phyloP scores from a whole-genome alignment of 805 yeast genomes.

The Saturnispora serradocipensis region DNA sequence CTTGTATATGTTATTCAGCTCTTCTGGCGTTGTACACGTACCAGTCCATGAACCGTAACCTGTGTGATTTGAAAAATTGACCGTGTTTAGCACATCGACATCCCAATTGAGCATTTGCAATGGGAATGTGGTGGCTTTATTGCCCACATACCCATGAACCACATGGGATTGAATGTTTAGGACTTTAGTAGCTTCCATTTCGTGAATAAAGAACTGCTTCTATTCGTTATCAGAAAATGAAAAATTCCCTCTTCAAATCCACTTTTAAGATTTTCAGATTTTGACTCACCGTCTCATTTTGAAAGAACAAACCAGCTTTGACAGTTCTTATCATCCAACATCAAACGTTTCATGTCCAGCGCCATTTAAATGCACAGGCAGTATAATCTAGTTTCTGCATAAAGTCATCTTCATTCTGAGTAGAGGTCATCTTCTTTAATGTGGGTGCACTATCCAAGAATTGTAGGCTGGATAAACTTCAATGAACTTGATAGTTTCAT shows the following conservation, averaged over 20 bases:
- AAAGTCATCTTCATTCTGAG: too few species aligned
- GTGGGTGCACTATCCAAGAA: too few species aligned
- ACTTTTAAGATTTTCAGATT: background rate
- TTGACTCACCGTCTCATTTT: background rate
- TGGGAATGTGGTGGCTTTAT: constrained; percentile 58
- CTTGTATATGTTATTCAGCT: constrained; percentile 30
- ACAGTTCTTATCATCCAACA: background rate
- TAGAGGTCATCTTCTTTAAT: too few species aligned
- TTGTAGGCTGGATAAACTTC: too few species aligned
- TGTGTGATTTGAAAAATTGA: constrained; percentile 61
- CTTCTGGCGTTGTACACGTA: constrained; percentile 31
- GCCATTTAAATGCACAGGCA: too few species aligned
- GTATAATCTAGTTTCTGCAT: too few species aligned
- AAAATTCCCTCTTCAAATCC: background rate
- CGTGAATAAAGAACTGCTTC: background rate
- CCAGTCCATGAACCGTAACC: constrained; percentile 57
- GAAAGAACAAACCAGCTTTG: background rate
- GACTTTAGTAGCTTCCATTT: constrained; percentile 16
- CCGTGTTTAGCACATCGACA: constrained; percentile 57
- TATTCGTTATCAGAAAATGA: background rate
- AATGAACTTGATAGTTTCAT: too few species aligned
- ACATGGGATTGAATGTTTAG: constrained; percentile 62
- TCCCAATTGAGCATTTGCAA: constrained; percentile 60
- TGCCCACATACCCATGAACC: constrained; percentile 67
- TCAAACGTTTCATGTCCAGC: too few species aligned